phyloP scores from a whole-genome alignment of 2,329 filamentous ascomycete species.

The Alternaria longipes region DNA sequence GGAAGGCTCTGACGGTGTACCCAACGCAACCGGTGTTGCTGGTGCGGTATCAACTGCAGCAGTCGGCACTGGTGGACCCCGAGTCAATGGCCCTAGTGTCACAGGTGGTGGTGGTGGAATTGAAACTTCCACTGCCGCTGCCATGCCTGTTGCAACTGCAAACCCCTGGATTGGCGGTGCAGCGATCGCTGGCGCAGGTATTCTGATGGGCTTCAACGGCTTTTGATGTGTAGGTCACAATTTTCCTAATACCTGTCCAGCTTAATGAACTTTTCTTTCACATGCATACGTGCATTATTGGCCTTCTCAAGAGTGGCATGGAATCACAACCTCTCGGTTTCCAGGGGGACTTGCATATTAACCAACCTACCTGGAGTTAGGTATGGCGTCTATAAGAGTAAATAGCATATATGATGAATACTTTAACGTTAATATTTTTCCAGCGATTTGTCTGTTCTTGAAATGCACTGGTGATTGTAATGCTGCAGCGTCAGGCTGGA shows the following conservation, averaged over 20 bases:
- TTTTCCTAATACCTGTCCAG: constrained; percentile 15
- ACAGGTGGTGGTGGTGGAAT: constrained; percentile 17
- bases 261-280: constrained; percentile 12
- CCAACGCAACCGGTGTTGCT: constrained; percentile 61
- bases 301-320: constrained; percentile 7
- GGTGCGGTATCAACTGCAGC: constrained; percentile 61
- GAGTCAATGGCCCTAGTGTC: constrained; percentile 46
- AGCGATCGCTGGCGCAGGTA: constrained; percentile 40
- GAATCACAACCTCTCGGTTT: not conserved
- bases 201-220: constrained; percentile 46
- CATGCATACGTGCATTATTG: constrained; percentile 12
- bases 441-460: not conserved
- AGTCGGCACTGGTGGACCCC: constrained; percentile 56
- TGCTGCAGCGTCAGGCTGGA: not conserved
- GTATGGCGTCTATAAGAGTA: not conserved
- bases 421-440: not conserved
- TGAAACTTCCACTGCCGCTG: constrained; percentile 21
- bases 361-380: not conserved
- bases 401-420: not conserved
- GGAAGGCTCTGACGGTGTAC: constrained; percentile 59
- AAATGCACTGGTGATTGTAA: not conserved
- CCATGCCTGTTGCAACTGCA: constrained; percentile 35
- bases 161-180: constrained; percentile 44
- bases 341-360: not conserved
- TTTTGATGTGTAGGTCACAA: constrained; percentile 30